These are phyloP conservation scores for Leccinum subfulvum DNA, from an alignment of 1,284 basidiomycete species.

Conservation along the genomic window DNA sequence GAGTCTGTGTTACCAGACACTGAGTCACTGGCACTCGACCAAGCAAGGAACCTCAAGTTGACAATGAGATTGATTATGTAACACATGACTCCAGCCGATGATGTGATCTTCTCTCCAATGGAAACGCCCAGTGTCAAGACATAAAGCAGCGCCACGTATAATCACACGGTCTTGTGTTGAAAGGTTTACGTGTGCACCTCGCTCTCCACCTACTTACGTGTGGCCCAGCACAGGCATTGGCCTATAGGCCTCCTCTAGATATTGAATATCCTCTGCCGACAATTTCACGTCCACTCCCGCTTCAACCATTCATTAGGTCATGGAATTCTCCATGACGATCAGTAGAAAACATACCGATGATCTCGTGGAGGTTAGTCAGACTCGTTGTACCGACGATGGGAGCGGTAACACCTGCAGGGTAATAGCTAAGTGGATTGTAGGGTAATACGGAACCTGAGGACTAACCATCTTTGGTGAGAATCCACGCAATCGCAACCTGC, in stretches of 20 bases:
- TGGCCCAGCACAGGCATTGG: conserved; percentile 40
- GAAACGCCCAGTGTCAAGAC: neutral
- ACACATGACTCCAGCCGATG: neutral
- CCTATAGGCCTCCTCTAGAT: conserved; percentile 44
- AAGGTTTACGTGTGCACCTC: neutral
- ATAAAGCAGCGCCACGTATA: neutral
- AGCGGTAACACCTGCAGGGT: conserved; percentile 36
- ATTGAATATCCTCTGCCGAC: conserved; percentile 46
- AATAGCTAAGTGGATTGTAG: neutral
- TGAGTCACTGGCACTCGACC: neutral
- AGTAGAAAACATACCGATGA: conserved; percentile 35
- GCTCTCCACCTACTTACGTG: conserved; percentile 8
- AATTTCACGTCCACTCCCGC: conserved; percentile 38
- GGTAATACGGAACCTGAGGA: neutral
- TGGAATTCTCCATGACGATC: neutral
- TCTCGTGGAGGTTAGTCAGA: conserved; percentile 44
- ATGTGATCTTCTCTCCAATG: too few relatives aligned
- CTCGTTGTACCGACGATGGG: conserved; percentile 50
- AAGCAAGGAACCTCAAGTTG: neutral
- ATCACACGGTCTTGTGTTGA: neutral
- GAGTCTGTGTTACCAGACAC: conserved; percentile 2
- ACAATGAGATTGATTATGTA: neutral
- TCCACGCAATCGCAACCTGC: conserved; percentile 53
- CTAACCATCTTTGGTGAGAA: conserved; percentile 37
- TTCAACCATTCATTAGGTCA: conserved; percentile 18